Evolutionary conservation across 495 filamentous ascomycete genomes (phyloP).

Genomic region (Penicillium canescens): DNA sequence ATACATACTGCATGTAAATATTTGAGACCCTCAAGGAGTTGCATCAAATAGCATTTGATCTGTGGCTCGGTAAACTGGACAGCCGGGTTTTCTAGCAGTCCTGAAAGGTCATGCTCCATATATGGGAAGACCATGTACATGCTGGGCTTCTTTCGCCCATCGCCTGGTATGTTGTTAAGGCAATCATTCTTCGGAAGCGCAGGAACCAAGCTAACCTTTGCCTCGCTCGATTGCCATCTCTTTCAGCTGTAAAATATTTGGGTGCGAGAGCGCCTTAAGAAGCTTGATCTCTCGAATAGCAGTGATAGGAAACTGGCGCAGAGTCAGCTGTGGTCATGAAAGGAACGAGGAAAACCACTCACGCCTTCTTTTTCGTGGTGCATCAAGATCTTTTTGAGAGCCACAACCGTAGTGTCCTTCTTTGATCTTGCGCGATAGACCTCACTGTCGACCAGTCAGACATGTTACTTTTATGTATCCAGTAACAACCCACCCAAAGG

Average conservation of each 20-base stretch:
- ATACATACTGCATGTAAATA: slow-evolving; percentile 77
- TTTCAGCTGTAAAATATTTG: slow-evolving; percentile 81
- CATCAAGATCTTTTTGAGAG: slow-evolving; percentile 96
- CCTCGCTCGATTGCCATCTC: slow-evolving; percentile 94
- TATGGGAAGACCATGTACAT: slow-evolving; percentile 99
- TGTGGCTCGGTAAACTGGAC: slow-evolving; percentile 84
- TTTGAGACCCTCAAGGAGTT: slow-evolving; percentile 83
- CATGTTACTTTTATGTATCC: neutral
- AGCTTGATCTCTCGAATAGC: slow-evolving; percentile 98
- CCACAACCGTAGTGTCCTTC: slow-evolving; percentile 70
- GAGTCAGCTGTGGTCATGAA: slow-evolving; percentile 5
- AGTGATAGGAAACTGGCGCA: slow-evolving; percentile 81
- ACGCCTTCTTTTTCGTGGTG: slow-evolving; percentile 95
- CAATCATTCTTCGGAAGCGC: slow-evolving; percentile 8
- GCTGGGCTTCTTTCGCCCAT: slow-evolving; percentile 79
- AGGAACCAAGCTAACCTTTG: slow-evolving; percentile 48
- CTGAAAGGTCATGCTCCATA: slow-evolving; percentile 98
- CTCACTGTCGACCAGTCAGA: slow-evolving; percentile 56
- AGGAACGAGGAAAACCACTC: slow-evolving; percentile 24
- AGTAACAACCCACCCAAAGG: slow-evolving; percentile 73
- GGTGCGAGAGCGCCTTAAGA: slow-evolving; percentile 87
- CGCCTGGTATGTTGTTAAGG: slow-evolving; percentile 37
- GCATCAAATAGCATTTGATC: slow-evolving; percentile 97
- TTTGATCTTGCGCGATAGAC: slow-evolving; percentile 86
- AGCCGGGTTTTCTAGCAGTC: slow-evolving; percentile 89